phyloP scores from a whole-genome alignment of 805 yeast genomes.

The Candida jianshihensis region DNA sequence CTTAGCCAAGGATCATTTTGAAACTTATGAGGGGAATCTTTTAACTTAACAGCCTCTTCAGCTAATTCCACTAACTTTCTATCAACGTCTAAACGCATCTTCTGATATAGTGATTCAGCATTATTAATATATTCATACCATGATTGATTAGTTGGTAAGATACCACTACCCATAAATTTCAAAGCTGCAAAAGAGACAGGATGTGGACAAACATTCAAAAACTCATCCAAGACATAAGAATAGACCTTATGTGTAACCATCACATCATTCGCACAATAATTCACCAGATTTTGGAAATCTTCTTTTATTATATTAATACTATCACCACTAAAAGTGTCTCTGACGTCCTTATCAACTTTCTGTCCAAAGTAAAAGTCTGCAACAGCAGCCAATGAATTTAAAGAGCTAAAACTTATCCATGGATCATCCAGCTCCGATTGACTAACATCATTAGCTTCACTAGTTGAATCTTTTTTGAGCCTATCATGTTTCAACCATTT shows the following conservation, averaged over 20 bases:
- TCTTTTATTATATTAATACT: conserved; percentile 48
- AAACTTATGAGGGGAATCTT: conserved; percentile 35
- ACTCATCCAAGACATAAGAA: conserved; percentile 61
- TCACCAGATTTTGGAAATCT: conserved; percentile 54
- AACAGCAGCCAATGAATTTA: conserved; percentile 75
- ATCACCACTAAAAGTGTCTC: conserved; percentile 56
- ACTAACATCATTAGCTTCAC: conserved; percentile 13
- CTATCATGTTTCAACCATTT: conserved; percentile 59
- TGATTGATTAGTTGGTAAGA: conserved; percentile 65
- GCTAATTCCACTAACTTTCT: conserved; percentile 53
- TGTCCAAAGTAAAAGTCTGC: conserved; percentile 72
- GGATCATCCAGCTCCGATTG: conserved; percentile 54
- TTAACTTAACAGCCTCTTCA: conserved; percentile 43
- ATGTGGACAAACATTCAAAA: conserved; percentile 69
- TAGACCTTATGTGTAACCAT: conserved; percentile 66
- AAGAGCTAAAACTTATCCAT: conserved; percentile 73
- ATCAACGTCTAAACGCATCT: conserved; percentile 50
- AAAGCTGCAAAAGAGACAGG: conserved; percentile 92
- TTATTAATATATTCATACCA: conserved; percentile 71
- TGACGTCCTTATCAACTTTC: conserved; percentile 52
- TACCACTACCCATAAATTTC: conserved; percentile 60
- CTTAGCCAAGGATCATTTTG: conserved; percentile 78
- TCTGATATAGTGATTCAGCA: conserved; percentile 63
- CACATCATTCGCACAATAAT: conserved; percentile 85
- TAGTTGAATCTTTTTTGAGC: conserved; percentile 16